Evolutionary conservation across 1,284 basidiomycete genomes (phyloP).

Genomic region (Rhodofomes roseus): DNA sequence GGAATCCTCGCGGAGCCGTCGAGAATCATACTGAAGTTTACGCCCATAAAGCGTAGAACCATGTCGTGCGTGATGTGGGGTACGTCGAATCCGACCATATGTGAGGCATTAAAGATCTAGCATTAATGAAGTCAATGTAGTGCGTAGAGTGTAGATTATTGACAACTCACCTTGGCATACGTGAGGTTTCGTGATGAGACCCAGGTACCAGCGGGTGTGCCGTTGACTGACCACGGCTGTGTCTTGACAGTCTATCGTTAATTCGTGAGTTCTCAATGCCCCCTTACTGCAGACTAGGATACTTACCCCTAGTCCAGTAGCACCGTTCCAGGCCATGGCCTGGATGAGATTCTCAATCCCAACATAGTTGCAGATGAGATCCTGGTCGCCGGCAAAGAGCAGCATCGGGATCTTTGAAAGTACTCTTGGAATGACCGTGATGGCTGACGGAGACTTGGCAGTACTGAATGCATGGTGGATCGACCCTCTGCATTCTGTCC

Average conservation of each 20-base stretch:
- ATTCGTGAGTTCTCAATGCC: constrained; percentile 4
- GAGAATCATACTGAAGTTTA: constrained; percentile 79
- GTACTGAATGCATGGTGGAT: constrained; percentile 68
- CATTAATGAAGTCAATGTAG: not conserved
- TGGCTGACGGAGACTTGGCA: constrained; percentile 61
- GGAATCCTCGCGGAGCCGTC: constrained; percentile 74
- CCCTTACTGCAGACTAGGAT: not conserved
- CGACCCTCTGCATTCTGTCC: constrained; percentile 83
- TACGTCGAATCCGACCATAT: constrained; percentile 93
- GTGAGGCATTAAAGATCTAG: constrained; percentile 84
- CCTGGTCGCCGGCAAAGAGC: constrained; percentile 93
- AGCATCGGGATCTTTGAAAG: constrained; percentile 81
- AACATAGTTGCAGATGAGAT: constrained; percentile 94
- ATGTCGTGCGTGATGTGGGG: constrained; percentile 93
- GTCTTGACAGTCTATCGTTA: constrained; percentile 61
- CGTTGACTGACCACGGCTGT: constrained; percentile 80
- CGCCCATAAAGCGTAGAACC: constrained; percentile 94
- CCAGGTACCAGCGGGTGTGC: constrained; percentile 86
- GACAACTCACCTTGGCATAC: constrained; percentile 73
- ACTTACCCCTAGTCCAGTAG: constrained; percentile 80
- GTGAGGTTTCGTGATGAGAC: constrained; percentile 84
- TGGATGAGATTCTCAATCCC: constrained; percentile 88
- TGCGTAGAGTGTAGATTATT: not conserved
- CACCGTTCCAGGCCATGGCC: constrained; percentile 82
- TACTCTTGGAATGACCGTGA: constrained; percentile 77